Evolutionary conservation across 768 basidiomycete species (phyloP).

Genomic region (Podaxis rugospora): DNA sequence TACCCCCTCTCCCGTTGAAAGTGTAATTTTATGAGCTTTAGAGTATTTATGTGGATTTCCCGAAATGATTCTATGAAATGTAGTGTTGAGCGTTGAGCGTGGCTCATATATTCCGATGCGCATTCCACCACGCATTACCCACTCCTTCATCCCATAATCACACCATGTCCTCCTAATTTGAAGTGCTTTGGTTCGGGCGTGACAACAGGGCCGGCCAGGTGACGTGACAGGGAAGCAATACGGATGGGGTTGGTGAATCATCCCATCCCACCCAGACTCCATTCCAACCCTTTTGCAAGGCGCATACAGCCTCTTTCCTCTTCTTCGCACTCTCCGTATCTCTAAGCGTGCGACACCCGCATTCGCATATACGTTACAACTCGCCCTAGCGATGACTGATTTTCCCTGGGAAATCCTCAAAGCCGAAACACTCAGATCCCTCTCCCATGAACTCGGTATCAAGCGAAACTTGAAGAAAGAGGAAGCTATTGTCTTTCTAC

Average conservation of each 20-base stretch:
- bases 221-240: too few relatives aligned
- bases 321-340: neutral
- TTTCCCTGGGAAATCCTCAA: conserved; percentile 13
- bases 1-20: neutral
- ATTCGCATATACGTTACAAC: neutral
- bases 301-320: neutral
- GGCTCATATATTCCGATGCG: too few relatives aligned
- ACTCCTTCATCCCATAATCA: too few relatives aligned
- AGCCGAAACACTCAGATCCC: conserved; percentile 2
- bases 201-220: too few relatives aligned
- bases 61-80: too few relatives aligned
- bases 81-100: too few relatives aligned
- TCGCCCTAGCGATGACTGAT: neutral
- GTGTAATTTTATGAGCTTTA: neutral
- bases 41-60: neutral
- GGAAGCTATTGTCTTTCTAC: conserved; percentile 6
- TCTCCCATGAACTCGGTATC: conserved; percentile 8
- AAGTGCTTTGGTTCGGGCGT: too few relatives aligned
- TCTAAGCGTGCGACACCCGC: neutral
- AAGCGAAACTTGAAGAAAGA: neutral
- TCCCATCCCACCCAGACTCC: neutral
- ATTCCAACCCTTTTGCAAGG: neutral
- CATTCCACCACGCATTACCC: too few relatives aligned
- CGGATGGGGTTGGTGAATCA: neutral
- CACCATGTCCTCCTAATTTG: too few relatives aligned